Base-by-base conservation (phyloP, 2,329 filamentous ascomycete genomes). In the Gremmenia infestans region DNA sequence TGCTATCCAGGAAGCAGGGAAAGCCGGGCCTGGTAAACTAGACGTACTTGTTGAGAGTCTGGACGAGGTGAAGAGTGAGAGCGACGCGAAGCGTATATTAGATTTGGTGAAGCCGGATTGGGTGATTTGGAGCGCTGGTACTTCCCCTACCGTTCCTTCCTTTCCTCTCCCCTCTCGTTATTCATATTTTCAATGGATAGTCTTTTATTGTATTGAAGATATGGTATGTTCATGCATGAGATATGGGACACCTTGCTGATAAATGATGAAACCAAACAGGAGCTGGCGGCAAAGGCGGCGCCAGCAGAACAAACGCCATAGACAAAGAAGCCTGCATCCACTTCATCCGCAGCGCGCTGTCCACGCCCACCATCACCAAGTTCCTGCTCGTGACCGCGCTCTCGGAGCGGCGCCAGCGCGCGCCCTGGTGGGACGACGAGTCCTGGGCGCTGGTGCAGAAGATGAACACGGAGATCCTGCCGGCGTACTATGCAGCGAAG, bases 111-210 rank as follows among this genome's bases (percentile, higher is more conserved):
- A 80, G 68, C 75, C 81, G 2, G 83, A 89, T 68, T 88, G 84
- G 69, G 77, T 89, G 32, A 79, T 88, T 59, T 89, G 83, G 82
- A 82, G 79, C 61, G 86, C 86, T 17, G 86, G 85, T 82, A 68
- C 28, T 7, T 32, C 2, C 28, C 28, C 28, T 28, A 7, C 25
- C 7, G 25, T 49, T 49, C 39, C 49, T 55, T 54, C 50, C 52
- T 50, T 25, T 50, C 22, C n/a, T 48, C 46, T 50, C 37, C 8
- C 54, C 39, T 17, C 15, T 45, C 25, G 22, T 42, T 22, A 35
- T 43, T 12, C 9, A 23, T 3, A 32, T 7, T 7, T 28, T 7
- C 25, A 28, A 28, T 19, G 19, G 19, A 19, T 19, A 2, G 19
- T 19, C 2, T 19, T 19, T 19, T 19, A 19, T 19, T 19, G 19